These are phyloP conservation scores for Mycena indigotica DNA, from an alignment of 768 basidiomycete genomes.

Conservation along the genomic window DNA sequence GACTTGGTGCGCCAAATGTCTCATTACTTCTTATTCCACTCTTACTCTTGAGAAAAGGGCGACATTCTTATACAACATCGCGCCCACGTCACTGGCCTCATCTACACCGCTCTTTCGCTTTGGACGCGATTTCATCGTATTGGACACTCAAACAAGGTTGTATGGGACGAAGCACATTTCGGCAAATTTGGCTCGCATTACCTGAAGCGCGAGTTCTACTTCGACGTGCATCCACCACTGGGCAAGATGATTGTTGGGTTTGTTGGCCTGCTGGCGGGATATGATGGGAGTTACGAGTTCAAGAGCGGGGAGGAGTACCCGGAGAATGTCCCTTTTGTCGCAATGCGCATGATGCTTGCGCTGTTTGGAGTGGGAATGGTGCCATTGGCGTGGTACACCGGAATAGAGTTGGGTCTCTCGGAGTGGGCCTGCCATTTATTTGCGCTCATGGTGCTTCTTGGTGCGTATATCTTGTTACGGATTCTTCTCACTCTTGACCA, in stretches of 20 bases:
- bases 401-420: conserved; percentile 91
- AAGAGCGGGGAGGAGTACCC: conserved; percentile 90
- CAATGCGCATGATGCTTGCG: conserved; percentile 94
- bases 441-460: conserved; percentile 90
- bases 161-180: conserved; percentile 99
- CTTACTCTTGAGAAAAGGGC: conserved; percentile 41
- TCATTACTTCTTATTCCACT: not conserved
- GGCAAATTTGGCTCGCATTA: conserved; percentile 99
- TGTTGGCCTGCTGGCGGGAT: conserved; percentile 87
- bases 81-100: conserved; percentile 73
- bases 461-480: conserved; percentile 45
- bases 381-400: conserved; percentile 95
- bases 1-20: not conserved
- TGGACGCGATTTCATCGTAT: conserved; percentile 95
- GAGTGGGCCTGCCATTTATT: conserved; percentile 88
- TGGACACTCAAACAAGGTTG: conserved; percentile 79
- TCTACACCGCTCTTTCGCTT: conserved; percentile 93
- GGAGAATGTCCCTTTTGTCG: conserved; percentile 82
- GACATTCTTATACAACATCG: conserved; percentile 81
- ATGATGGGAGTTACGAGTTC: conserved; percentile 91
- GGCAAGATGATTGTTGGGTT: conserved; percentile 99
- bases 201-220: conserved; percentile 98
- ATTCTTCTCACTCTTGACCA: not conserved
- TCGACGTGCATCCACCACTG: conserved; percentile 97
- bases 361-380: conserved; percentile 95